Evolutionary conservation across 768 basidiomycete species (phyloP).

Genomic region (Chlorophyllum brunneum): DNA sequence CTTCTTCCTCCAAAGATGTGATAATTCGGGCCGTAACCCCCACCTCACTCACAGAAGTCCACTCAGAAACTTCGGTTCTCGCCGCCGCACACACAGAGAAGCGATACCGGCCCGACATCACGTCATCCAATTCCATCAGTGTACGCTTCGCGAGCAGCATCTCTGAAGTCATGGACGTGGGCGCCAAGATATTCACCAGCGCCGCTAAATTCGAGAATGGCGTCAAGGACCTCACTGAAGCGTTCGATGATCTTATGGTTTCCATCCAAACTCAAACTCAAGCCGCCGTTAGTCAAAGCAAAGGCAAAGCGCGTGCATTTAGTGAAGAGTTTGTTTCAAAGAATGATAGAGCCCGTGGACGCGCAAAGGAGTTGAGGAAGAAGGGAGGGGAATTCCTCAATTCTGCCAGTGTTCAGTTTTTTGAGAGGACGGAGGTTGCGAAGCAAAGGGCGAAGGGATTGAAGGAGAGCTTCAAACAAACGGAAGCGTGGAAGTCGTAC

Average conservation of each 20-base stretch:
- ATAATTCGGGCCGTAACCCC: constrained; percentile 18
- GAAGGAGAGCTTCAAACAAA: constrained; percentile 31
- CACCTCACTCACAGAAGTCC: constrained; percentile 20
- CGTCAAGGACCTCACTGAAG: constrained; percentile 48
- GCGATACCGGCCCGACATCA: constrained; percentile 13
- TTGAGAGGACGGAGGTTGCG: constrained; percentile 38
- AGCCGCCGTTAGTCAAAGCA: constrained; percentile 41
- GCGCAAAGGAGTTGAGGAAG: constrained; percentile 50
- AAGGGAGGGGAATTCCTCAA: constrained; percentile 43
- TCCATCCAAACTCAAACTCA: constrained; percentile 49
- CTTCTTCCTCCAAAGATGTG: constrained; percentile 23
- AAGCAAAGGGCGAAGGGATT: constrained; percentile 38
- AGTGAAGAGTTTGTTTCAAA: constrained; percentile 41
- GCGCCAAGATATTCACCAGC: constrained; percentile 38
- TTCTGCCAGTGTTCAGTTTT: constrained; percentile 38
- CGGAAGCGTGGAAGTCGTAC: constrained; percentile 20
- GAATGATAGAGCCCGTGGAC: constrained; percentile 48
- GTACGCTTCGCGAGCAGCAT: constrained; percentile 41
- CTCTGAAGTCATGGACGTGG: constrained; percentile 44
- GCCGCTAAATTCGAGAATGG: constrained; percentile 45
- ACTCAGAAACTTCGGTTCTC: constrained; percentile 24
- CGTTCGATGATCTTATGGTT: constrained; percentile 52
- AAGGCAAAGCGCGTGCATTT: constrained; percentile 41
- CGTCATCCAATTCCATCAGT: constrained; percentile 31
- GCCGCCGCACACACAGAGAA: constrained; percentile 15